A percentile compares a stretch with the other conserved stretches of the same genome.
Conservation (phyloP, 2,329 filamentous ascomycete genomes). For the Bipolaris oryzae region DNA sequence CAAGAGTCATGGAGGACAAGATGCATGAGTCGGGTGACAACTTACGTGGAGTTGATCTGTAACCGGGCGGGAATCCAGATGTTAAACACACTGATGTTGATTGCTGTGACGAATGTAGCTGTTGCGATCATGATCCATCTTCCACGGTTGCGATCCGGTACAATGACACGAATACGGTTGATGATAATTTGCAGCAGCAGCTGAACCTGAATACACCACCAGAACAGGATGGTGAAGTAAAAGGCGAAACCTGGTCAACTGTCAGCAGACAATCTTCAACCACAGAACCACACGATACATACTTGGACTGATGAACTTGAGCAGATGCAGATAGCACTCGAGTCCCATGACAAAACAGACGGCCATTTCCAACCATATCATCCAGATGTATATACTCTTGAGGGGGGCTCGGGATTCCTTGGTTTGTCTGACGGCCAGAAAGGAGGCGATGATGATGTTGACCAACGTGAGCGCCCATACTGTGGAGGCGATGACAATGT, state of each 20-base stretch:
- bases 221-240: conserved; percentile 44
- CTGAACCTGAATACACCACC: conserved; percentile 49
- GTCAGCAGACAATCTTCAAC: conserved; percentile 4
- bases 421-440: conserved; percentile 39
- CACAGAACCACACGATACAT: conserved; percentile 6
- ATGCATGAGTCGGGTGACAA: background rate
- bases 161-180: conserved; percentile 48
- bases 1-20: too few species aligned
- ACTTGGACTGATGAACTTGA: conserved; percentile 44
- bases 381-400: conserved; percentile 53
- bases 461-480: conserved; percentile 40
- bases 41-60: conserved; percentile 35
- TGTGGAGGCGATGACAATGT: conserved; percentile 40
- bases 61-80: conserved; percentile 52
- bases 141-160: conserved; percentile 40
- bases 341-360: conserved; percentile 53
- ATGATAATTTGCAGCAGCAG: conserved; percentile 51
- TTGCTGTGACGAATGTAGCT: conserved; percentile 45
- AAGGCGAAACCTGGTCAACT: conserved; percentile 38
- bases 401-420: conserved; percentile 34
- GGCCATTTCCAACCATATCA: conserved; percentile 57
- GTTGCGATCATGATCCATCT: conserved; percentile 46
- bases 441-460: conserved; percentile 39
- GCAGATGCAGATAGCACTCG: conserved; percentile 47
- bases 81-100: conserved; percentile 48